Evolutionary conservation across 2,329 filamentous ascomycete species (phyloP).

Genomic region (Colletotrichum tropicale): DNA sequence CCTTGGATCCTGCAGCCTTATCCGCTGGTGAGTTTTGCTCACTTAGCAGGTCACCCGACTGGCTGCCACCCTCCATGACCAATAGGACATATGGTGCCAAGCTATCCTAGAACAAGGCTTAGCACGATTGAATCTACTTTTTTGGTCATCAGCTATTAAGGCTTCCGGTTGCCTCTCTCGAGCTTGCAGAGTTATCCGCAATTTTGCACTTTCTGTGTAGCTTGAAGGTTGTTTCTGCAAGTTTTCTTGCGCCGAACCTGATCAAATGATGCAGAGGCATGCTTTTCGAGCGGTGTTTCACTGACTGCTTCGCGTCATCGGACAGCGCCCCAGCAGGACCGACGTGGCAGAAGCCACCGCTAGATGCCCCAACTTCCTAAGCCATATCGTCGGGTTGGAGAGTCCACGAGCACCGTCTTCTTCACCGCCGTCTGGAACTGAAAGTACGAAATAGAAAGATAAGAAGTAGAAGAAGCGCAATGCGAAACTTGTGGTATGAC

Average conservation of each 20-base stretch:
- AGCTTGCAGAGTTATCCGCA: background rate
- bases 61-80: background rate
- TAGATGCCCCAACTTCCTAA: background rate
- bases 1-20: background rate
- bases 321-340: background rate
- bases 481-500: background rate
- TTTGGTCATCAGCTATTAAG: background rate
- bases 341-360: background rate
- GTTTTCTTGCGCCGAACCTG: background rate
- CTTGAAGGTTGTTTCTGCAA: background rate
- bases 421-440: background rate
- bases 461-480: background rate
- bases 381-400: background rate
- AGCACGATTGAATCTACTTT: background rate
- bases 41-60: background rate
- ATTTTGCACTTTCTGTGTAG: background rate
- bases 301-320: background rate
- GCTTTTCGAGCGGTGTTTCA: background rate
- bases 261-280: background rate
- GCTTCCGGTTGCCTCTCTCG: background rate
- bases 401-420: background rate
- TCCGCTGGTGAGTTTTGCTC: background rate
- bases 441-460: background rate
- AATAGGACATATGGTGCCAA: fast-evolving
- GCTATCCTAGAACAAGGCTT: background rate